These are phyloP conservation scores for Aspergillus puulaauensis DNA, from an alignment of 2,329 filamentous ascomycete genomes.

Conservation along the genomic window DNA sequence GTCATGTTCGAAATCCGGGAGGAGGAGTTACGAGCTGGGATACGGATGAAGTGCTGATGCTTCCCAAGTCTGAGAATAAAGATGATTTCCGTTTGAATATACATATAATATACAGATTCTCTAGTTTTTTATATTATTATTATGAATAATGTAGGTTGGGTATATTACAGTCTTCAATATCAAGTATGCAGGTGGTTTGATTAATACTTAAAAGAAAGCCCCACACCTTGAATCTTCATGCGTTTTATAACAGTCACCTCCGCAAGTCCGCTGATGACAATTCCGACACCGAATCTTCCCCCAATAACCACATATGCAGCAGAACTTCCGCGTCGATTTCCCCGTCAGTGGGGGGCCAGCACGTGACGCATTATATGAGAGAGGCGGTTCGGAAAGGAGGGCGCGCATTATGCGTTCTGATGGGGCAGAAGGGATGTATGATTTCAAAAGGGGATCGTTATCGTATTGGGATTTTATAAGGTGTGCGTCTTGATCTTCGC, in stretches of 20 bases:
- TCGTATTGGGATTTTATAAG: conserved; percentile 39
- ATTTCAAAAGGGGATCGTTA: conserved; percentile 43
- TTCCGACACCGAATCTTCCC: conserved; percentile 49
- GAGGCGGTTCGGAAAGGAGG: conserved; percentile 46
- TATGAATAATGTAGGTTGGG: background rate
- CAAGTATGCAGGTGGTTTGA: too few relatives aligned
- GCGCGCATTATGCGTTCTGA: conserved; percentile 47
- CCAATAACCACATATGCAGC: conserved; percentile 52
- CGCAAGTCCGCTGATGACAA: conserved; percentile 48
- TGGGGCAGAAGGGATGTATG: conserved; percentile 42
- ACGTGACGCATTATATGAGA: conserved; percentile 48
- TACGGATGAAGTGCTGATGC: conserved; percentile 74
- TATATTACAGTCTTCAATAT: background rate
- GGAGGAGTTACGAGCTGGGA: conserved; percentile 76
- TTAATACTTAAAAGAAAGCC: conserved; percentile 33
- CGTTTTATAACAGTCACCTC: conserved; percentile 47
- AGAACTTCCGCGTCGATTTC: conserved; percentile 44
- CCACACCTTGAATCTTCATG: conserved; percentile 50
- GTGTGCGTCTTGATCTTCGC: conserved; percentile 17
- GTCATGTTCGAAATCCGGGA: conserved; percentile 97
- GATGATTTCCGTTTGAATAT: background rate
- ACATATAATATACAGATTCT: background rate
- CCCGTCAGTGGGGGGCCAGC: conserved; percentile 33
- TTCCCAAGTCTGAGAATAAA: background rate
- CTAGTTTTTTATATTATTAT: background rate